These are phyloP conservation scores for Raphanus raphanistrum DNA, from an alignment of 345 rosid species.

Conservation along the genomic window DNA sequence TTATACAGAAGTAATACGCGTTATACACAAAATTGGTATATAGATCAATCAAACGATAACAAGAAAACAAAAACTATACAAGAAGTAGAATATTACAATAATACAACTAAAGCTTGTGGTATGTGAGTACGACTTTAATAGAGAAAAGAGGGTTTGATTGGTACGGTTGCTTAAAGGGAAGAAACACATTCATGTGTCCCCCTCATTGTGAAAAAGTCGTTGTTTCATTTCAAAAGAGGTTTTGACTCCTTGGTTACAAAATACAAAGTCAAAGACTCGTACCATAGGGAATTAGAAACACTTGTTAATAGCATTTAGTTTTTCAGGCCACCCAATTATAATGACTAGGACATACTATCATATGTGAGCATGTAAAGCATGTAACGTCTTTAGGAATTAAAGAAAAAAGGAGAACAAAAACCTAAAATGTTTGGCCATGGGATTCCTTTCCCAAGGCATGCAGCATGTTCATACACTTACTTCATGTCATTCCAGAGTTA, in stretches of 20 bases:
- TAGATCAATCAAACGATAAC: background rate
- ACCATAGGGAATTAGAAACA: slow-evolving; percentile 19
- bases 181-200: slow-evolving; percentile 23
- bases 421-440: background rate
- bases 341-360: background rate
- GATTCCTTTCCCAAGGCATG: slow-evolving; percentile 8
- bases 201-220: slow-evolving; percentile 2
- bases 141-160: background rate
- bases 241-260: slow-evolving; percentile 9
- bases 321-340: slow-evolving; percentile 6
- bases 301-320: background rate
- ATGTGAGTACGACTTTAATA: background rate
- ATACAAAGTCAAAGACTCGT: slow-evolving; percentile 29
- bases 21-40: background rate
- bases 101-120: background rate
- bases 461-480: slow-evolving; percentile 13
- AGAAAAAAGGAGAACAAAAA: background rate
- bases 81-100: background rate
- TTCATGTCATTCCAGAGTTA: slow-evolving; percentile 24
- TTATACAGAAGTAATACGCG: background rate
- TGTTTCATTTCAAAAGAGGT: background rate
- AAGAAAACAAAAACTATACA: background rate
- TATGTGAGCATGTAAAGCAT: background rate
- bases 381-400: background rate
- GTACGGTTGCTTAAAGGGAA: slow-evolving; percentile 30